Conservation (phyloP, 2,329 filamentous ascomycete genomes). For the Aspergillus fumigatiaffinis region DNA sequence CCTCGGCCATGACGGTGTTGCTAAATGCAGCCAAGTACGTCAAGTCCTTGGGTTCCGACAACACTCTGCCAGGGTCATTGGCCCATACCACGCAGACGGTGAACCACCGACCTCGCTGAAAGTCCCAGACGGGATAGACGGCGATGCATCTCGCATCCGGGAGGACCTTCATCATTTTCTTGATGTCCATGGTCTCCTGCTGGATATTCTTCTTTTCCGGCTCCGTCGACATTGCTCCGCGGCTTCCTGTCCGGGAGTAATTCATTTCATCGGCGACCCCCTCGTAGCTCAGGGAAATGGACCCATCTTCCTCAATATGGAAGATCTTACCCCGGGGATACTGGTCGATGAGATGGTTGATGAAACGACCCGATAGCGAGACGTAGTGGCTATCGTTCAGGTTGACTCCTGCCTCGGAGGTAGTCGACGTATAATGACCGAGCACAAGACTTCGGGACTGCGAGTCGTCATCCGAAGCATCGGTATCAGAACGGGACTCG, state of each 20-base stretch:
- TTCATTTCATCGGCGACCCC: constrained; percentile 13
- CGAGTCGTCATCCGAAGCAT: background rate
- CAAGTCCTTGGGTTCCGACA: constrained; percentile 18
- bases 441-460: constrained; percentile 12
- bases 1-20: constrained; percentile 25
- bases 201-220: constrained; percentile 8
- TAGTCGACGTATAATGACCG: constrained; percentile 14
- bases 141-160: constrained; percentile 18
- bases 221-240: background rate
- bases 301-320: constrained; percentile 18
- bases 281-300: constrained; percentile 17
- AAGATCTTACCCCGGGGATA: constrained; percentile 21
- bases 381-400: constrained; percentile 9
- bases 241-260: background rate
- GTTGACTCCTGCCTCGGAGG: constrained; percentile 3
- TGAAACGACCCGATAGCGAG: constrained; percentile 11
- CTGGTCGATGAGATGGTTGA: constrained; percentile 16
- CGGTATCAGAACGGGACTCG: background rate
- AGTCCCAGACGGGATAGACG: constrained; percentile 28
- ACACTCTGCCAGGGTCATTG: constrained; percentile 12
- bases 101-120: constrained; percentile 22
- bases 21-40: constrained; percentile 21
- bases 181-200: constrained; percentile 12
- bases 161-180: constrained; percentile 7
- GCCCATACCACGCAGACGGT: constrained; percentile 21